A percentile compares a stretch with the other conserved stretches of the same genome.
Evolutionary conservation across 305 asterid species (phyloP).

Genomic region (Solanum hybrid): DNA sequence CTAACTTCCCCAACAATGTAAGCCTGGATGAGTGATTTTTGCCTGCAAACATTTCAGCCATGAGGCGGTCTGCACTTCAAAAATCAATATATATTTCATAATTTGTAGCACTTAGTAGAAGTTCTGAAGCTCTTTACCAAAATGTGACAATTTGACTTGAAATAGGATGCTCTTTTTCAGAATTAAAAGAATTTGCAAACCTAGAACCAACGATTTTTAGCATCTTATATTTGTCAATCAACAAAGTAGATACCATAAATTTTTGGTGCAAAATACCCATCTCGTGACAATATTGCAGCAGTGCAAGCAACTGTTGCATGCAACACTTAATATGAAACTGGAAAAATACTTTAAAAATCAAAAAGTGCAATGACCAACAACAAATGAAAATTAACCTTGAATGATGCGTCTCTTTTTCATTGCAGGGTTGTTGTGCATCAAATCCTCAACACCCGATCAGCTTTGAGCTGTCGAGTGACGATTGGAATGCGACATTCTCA

Average conservation of each 20-base stretch:
- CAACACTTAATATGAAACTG: background rate
- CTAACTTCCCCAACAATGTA: constrained; percentile 18
- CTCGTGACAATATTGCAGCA: no score
- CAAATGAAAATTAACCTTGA: background rate
- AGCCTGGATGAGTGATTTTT: no score
- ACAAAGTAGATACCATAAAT: background rate
- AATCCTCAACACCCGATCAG: background rate
- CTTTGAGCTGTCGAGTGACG: no score
- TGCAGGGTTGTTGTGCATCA: background rate
- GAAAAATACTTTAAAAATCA: background rate
- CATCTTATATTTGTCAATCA: background rate
- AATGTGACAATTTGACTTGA: background rate
- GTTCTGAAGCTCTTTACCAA: background rate
- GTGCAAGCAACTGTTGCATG: background rate
- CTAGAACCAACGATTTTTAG: background rate
- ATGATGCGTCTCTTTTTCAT: background rate
- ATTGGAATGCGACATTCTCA: background rate
- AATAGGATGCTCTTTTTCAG: background rate
- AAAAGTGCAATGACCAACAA: background rate
- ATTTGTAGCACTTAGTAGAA: background rate
- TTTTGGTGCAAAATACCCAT: no score
- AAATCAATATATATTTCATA: no score
- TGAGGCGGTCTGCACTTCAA: background rate
- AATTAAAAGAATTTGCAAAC: no score
- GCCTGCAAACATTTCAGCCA: background rate